Percentiles rank a stretch among this genome's conserved stretches.
phyloP scores from a whole-genome alignment of 129 eudicot genomes.

The Arctium minus region DNA sequence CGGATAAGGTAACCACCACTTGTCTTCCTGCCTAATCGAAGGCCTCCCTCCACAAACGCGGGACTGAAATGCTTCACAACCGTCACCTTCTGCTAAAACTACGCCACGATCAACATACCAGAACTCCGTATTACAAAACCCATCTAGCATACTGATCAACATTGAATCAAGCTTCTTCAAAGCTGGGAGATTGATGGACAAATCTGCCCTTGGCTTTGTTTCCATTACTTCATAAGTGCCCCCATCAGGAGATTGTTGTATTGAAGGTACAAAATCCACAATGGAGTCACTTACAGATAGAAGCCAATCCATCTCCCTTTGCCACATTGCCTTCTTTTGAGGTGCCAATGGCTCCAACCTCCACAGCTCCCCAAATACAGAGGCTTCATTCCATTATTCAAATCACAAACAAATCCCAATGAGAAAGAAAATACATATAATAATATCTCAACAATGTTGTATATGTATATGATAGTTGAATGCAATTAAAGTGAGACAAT shows the following conservation, averaged over 20 bases:
- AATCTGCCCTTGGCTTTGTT: constrained; percentile 64
- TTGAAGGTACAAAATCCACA: constrained; percentile 72
- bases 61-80: constrained; percentile 32
- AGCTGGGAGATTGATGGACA: constrained; percentile 64
- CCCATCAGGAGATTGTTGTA: constrained; percentile 66
- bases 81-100: constrained; percentile 38
- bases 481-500: not conserved
- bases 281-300: constrained; percentile 68
- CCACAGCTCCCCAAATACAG: constrained; percentile 82
- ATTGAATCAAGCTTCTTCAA: constrained; percentile 73
- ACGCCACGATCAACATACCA: constrained; percentile 81
- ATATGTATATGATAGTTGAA: not conserved
- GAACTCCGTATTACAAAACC: constrained; percentile 63
- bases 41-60: constrained; percentile 47
- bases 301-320: constrained; percentile 83
- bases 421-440: not conserved
- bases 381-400: constrained; percentile 30
- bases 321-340: constrained; percentile 79
- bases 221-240: constrained; percentile 77
- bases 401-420: not conserved
- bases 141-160: constrained; percentile 65
- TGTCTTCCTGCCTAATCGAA: constrained; percentile 75
- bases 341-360: constrained; percentile 76
- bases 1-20: constrained; percentile 87
- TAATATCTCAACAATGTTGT: not conserved